phyloP scores from a whole-genome alignment of 2,329 filamentous ascomycete genomes.

The Penicillium brasilianum region DNA sequence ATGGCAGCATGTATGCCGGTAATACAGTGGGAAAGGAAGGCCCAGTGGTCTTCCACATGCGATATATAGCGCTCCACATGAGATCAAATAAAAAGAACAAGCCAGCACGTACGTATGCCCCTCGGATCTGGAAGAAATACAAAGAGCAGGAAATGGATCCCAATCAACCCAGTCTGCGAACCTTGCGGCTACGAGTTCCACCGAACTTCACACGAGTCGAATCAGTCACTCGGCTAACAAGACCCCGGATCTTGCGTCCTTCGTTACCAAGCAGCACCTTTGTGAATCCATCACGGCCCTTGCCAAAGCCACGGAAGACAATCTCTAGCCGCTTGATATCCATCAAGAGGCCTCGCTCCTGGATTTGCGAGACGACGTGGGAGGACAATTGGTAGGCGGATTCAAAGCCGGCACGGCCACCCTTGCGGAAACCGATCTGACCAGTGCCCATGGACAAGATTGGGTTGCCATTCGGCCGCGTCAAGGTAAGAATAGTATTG shows the following conservation, averaged over 20 bases:
- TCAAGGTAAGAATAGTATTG: conserved; percentile 93
- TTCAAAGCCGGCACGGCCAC: conserved; percentile 81
- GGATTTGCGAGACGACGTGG: conserved; percentile 81
- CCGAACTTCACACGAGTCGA: conserved; percentile 93
- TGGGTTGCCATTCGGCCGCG: conserved; percentile 77
- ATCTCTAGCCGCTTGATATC: conserved; percentile 81
- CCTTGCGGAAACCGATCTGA: conserved; percentile 89
- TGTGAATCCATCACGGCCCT: conserved; percentile 82
- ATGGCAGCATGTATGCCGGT: conserved; percentile 18
- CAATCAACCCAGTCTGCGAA: conserved; percentile 73
- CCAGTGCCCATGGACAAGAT: conserved; percentile 82
- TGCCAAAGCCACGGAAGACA: conserved; percentile 81
- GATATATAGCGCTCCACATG: conserved; percentile 10
- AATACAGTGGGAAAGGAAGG: conserved; percentile 10
- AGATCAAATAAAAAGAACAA: conserved; percentile 6
- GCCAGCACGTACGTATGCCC: not conserved
- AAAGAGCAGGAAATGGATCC: not conserved
- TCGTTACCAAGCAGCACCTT: conserved; percentile 90
- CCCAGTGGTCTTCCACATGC: conserved; percentile 2
- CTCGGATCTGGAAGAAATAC: not conserved
- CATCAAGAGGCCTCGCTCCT: conserved; percentile 77
- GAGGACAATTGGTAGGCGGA: conserved; percentile 87
- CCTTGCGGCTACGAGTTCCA: conserved; percentile 83
- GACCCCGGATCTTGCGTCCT: conserved; percentile 73
- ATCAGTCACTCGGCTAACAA: conserved; percentile 82